Base-by-base conservation (phyloP, 2,329 filamentous ascomycete species). In the Venturia pyrina region DNA sequence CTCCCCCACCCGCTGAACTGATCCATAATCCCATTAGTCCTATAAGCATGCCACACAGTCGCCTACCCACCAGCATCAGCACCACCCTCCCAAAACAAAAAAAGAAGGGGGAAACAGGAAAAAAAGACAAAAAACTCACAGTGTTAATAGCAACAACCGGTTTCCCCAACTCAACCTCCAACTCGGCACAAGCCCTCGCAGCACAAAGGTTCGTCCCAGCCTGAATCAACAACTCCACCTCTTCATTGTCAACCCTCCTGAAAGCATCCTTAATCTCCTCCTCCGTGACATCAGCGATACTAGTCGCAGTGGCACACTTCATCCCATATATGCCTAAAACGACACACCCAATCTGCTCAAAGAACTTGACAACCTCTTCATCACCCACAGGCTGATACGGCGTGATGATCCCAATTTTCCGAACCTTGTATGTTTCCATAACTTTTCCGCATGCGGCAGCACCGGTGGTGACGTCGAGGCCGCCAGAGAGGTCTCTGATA, bases 371-470 rank as follows among this genome's bases (percentile, higher is more conserved):
- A 66, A 74, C 71, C 64, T 75, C 72, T 60, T 72, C 69, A 65
- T 75, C 73, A 1, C 73, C 73, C 37, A 74, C 70, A 24, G 69
- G 70, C 63, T 74, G 72, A 57, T 73, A 74, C 1, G 72, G 73
- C 0, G 72, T 74, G n/a, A 74, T 72, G 43, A 75, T 71, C 11
- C 72, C 73, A 41, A 75, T 72, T 53, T 68, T 68, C 65, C 70
- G 72, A 11, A 69, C 73, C 15, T 68, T 68, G 48, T 74, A 71
- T 40, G 56, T 68, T 65, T 72, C 69, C 66, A 74, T 69, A 15
- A 72, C 72, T 1, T 72, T 71, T 60, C 69, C 69, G 50, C 72
- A 73, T 7, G 73, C 73, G 11, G 70, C 70, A 28, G 73, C 73
- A n/a, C 73, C 72, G 5, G 73, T 75, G 10, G 72, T 73, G 44